Base-by-base conservation (phyloP, 495 filamentous ascomycete species). In the Penicillium salamii region DNA sequence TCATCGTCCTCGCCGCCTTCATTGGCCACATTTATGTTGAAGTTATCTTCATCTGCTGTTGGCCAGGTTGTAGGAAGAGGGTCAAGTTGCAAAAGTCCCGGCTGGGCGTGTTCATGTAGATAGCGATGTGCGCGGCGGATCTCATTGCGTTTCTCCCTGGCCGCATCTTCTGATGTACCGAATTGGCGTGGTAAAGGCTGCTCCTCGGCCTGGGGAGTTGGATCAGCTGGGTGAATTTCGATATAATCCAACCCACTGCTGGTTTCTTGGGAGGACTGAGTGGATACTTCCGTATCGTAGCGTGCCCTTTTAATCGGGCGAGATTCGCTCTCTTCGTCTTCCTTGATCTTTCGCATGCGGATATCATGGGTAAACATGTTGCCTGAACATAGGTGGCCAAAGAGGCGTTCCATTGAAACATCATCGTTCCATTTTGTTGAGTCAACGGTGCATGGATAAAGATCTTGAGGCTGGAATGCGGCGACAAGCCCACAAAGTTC, bases 381-480 rank as follows among this genome's bases (percentile, higher is more conserved):
- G 0, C 69, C 78, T 3, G 76, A 77, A 50, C 88, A 96, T 3
- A 87, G 57, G 34, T 84, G 69, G 0, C 89, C 88, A 50, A 96
- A 97, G 0, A 96, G 72, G 12, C 51, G 57, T 42, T 70, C 51
- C 40, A 96, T 86, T 4, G 82, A 84, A 36, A 84, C 66, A 47
- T 74, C 70, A 35, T 82, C 68, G 36, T 70, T 66, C 90, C 89
- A 95, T 6, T 62, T 67, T 0, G 63, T 50, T 14, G 78, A 69
- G 44, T 91, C 76, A 5, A 91, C 83, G 1, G 90, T 92, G 60
- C 91, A 96, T 4, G 92, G 90, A 67, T 86, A 85, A 9, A 97
- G 73, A 63, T 97, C 89, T 50, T 70, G 78, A 0, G 90, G 91
- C 31, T 71, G 76, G 52, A 96, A 90, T 0, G 74, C 76, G 3